Percentiles rank a stretch among this genome's conserved stretches.
These are phyloP conservation scores for Simplicillium sp. DNA, from an alignment of 2,329 filamentous ascomycete species.

Conservation along the genomic window DNA sequence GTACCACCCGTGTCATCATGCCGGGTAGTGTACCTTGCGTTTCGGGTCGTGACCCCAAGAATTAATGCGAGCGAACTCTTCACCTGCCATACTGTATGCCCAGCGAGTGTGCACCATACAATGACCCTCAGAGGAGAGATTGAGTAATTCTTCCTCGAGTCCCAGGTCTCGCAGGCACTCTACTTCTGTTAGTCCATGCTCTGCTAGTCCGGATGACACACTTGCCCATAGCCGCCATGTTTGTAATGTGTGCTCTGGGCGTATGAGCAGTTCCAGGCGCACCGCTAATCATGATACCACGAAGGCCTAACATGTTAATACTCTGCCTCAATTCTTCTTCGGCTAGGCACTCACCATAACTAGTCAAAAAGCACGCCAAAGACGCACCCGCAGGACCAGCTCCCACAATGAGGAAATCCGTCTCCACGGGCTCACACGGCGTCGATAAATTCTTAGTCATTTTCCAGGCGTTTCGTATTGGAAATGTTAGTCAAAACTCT, in stretches of 20 bases:
- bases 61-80: conserved; percentile 38
- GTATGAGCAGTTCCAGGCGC: conserved; percentile 42
- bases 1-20: neutral
- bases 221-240: conserved; percentile 40
- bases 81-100: conserved; percentile 41
- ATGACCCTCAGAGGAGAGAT: conserved; percentile 24
- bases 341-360: conserved; percentile 26
- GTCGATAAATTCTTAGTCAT: too few relatives aligned
- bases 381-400: conserved; percentile 45
- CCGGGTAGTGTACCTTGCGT: conserved; percentile 21
- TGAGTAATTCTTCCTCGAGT: conserved; percentile 29
- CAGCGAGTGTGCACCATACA: conserved; percentile 42
- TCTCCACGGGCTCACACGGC: conserved; percentile 11
- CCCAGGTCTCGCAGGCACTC: conserved; percentile 45
- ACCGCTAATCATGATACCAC: conserved; percentile 42
- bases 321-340: neutral
- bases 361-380: conserved; percentile 41
- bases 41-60: conserved; percentile 41
- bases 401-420: conserved; percentile 39
- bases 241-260: conserved; percentile 52
- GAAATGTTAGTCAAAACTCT: too few relatives aligned
- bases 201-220: neutral
- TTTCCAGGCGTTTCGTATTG: too few relatives aligned
- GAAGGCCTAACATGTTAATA: conserved; percentile 24
- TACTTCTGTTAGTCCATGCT: conserved; percentile 5